Percentiles rank a stretch among this genome's conserved stretches.
Evolutionary conservation across 192 early-diverging fungal genomes (phyloP).

Genomic region (Linderina pennispora): DNA sequence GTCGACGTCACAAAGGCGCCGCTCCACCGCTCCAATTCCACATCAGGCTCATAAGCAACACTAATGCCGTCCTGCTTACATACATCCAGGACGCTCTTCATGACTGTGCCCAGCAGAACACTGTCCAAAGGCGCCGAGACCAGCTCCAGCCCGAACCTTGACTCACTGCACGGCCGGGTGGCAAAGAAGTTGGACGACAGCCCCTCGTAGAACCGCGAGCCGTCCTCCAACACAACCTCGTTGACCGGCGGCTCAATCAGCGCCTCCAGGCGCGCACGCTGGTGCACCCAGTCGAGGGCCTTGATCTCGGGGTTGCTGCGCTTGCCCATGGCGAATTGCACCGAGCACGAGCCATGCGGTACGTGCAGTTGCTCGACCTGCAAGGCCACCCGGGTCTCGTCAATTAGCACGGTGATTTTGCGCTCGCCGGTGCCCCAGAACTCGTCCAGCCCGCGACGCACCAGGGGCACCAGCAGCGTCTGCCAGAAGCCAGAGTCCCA

Average conservation of each 20-base stretch:
- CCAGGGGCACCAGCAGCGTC: conserved; percentile 15
- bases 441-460: conserved; percentile 15
- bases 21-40: conserved; percentile 19
- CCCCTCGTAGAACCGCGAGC: conserved; percentile 33
- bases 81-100: conserved; percentile 37
- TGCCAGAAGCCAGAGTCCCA: conserved; percentile 20
- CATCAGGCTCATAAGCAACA: conserved; percentile 15
- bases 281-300: conserved; percentile 40
- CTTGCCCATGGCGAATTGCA: conserved; percentile 17
- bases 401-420: conserved; percentile 42
- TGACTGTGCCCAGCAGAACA: conserved; percentile 40
- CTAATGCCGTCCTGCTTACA: conserved; percentile 25
- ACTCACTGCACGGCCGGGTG: conserved; percentile 1
- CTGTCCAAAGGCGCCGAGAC: conserved; percentile 25
- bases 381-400: conserved; percentile 4
- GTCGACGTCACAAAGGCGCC: conserved; percentile 45
- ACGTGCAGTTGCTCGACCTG: conserved; percentile 16
- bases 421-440: conserved; percentile 9
- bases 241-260: conserved; percentile 23
- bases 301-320: conserved; percentile 34
- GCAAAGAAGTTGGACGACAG: conserved; percentile 45
- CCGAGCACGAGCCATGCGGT: conserved; percentile 10
- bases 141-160: conserved; percentile 11
- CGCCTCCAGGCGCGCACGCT: conserved; percentile 27
- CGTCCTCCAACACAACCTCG: conserved; percentile 31